phyloP scores from a whole-genome alignment of 192 early-diverging fungal species.

The Linnemannia exigua region DNA sequence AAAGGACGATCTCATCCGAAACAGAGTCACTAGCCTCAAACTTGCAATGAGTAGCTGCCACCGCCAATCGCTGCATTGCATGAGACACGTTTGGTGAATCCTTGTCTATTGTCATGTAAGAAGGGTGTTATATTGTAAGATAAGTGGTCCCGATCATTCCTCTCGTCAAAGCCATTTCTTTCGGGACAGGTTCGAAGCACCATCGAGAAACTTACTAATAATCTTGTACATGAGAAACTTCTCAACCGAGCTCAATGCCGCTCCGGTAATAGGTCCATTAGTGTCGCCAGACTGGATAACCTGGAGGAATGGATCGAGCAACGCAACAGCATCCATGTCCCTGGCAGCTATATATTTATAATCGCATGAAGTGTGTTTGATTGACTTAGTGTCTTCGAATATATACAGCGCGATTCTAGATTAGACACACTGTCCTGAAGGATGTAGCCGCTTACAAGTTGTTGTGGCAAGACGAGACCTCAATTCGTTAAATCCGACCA shows the following conservation, averaged over 20 bases:
- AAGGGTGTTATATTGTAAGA: too few species aligned
- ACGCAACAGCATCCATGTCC: conserved; percentile 73
- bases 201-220: conserved; percentile 58
- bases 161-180: background rate
- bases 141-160: too few species aligned
- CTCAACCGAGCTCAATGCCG: conserved; percentile 91
- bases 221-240: conserved; percentile 91
- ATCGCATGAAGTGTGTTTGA: background rate
- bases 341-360: conserved; percentile 66
- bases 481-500: conserved; percentile 78
- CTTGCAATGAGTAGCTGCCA: conserved; percentile 94
- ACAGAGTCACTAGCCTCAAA: conserved; percentile 96
- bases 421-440: background rate
- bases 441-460: conserved; percentile 48
- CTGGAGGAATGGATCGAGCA: conserved; percentile 94
- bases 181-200: conserved; percentile 23
- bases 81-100: conserved; percentile 75
- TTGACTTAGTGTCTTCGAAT: background rate
- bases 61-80: conserved; percentile 80
- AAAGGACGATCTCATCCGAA: conserved; percentile 94
- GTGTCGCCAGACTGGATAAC: conserved; percentile 95
- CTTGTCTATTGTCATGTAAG: conserved; percentile 28
- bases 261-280: conserved; percentile 93
- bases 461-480: conserved; percentile 68
- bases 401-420: background rate